These are phyloP conservation scores for Nitzschia sp. DNA, from an alignment of 108 stramenopile genomes.

Conservation along the genomic window DNA sequence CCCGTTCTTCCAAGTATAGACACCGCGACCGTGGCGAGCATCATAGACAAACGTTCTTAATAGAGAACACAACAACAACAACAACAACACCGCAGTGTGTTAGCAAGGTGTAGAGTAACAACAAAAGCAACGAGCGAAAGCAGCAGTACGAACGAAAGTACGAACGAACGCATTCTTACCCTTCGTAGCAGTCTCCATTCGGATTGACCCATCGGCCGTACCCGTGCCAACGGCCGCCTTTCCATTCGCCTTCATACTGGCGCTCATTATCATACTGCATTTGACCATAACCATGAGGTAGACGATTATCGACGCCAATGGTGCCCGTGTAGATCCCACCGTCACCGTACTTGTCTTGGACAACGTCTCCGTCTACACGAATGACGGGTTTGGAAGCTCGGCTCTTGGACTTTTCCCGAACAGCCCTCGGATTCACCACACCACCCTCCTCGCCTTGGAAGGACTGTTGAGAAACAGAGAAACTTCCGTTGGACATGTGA, in stretches of 20 bases:
- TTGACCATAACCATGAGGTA: conserved; percentile 57
- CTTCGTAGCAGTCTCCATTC: conserved; percentile 52
- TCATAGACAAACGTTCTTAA: conserved; percentile 39
- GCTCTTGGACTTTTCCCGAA: neutral
- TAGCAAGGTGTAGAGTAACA: neutral
- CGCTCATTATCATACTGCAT: conserved; percentile 71
- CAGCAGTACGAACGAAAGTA: no score
- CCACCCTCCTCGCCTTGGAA: neutral
- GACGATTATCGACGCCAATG: conserved; percentile 8
- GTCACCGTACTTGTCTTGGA: conserved; percentile 52
- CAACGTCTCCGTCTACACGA: conserved; percentile 9
- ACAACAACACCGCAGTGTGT: no score
- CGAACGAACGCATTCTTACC: no score
- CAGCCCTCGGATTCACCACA: neutral
- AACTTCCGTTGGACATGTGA: neutral
- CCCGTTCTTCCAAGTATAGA: conserved; percentile 47
- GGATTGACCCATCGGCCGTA: conserved; percentile 26
- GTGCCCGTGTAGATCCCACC: conserved; percentile 40
- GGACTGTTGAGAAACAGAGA: neutral
- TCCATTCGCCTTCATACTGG: conserved; percentile 64
- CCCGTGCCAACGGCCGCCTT: conserved; percentile 56
- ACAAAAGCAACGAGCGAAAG: neutral
- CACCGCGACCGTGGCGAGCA: conserved; percentile 44
- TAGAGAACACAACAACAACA: no score
- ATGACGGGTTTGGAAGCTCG: conserved; percentile 8